These are phyloP conservation scores for Meripilus lineatus DNA, from an alignment of 1,284 basidiomycete genomes.

Conservation along the genomic window DNA sequence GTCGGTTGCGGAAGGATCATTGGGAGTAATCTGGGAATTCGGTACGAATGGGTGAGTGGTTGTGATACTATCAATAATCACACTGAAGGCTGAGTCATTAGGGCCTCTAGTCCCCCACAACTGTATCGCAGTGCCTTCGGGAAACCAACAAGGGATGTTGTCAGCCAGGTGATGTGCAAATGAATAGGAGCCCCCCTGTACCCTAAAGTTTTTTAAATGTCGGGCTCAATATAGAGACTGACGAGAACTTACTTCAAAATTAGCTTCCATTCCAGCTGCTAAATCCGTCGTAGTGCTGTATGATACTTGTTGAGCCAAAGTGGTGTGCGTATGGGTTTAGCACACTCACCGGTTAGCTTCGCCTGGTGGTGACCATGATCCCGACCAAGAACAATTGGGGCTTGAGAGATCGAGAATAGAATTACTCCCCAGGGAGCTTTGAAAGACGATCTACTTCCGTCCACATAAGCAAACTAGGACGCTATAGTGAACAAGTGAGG, in stretches of 20 bases:
- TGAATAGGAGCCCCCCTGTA: neutral
- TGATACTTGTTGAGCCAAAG: too few species aligned
- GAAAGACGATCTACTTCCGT: slow-evolving; percentile 5
- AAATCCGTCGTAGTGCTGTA: too few species aligned
- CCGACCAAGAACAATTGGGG: neutral
- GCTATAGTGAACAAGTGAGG: neutral
- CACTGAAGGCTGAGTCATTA: slow-evolving; percentile 1
- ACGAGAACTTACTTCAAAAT: slow-evolving; percentile 4
- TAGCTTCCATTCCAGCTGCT: slow-evolving; percentile 1
- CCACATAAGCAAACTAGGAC: neutral
- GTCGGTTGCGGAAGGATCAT: neutral
- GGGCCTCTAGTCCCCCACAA: slow-evolving; percentile 1
- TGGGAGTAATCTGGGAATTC: neutral
- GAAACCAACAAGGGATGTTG: neutral
- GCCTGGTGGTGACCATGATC: neutral
- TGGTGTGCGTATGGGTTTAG: too few species aligned
- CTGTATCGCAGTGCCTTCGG: slow-evolving; percentile 4
- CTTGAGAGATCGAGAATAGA: neutral
- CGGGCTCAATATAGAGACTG: neutral
- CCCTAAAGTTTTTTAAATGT: too few species aligned
- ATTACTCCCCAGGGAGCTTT: neutral
- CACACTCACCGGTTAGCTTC: too few species aligned
- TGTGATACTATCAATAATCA: slow-evolving; percentile 2
- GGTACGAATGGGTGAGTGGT: neutral
- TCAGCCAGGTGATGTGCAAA: neutral